Percentiles rank a stretch among this genome's conserved stretches.
These are phyloP conservation scores for Colletotrichum karsti DNA, from an alignment of 2,329 filamentous ascomycete genomes.

Conservation along the genomic window DNA sequence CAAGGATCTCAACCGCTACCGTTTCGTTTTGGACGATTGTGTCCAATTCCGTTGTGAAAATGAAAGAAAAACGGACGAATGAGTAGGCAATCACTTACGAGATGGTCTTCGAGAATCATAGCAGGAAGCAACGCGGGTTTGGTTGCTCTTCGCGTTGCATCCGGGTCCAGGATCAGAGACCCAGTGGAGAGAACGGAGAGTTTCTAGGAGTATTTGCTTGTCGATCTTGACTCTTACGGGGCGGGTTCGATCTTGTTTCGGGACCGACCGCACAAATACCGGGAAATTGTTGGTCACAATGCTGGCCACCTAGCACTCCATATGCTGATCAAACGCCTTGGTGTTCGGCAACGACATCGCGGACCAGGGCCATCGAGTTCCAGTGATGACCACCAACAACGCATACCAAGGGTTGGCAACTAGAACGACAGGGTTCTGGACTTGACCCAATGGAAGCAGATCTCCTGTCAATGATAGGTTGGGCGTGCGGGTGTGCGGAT, in stretches of 20 bases:
- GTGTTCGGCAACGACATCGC: background rate
- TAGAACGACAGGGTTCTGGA: background rate
- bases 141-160: background rate
- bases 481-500: background rate
- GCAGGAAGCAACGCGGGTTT: background rate
- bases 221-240: conserved; percentile 9
- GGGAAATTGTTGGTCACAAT: conserved; percentile 4
- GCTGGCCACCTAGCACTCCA: conserved; percentile 21
- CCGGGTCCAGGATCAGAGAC: background rate
- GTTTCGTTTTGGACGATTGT: background rate
- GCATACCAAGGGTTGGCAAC: conserved; percentile 7
- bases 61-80: background rate
- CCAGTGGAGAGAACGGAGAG: background rate
- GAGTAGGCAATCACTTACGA: background rate
- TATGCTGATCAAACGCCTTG: background rate
- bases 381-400: background rate
- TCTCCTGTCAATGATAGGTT: background rate
- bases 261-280: conserved; percentile 20
- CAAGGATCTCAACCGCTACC: background rate
- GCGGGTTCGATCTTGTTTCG: conserved; percentile 3
- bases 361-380: background rate
- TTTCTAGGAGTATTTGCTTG: background rate
- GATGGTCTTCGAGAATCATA: background rate
- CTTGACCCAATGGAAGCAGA: background rate
- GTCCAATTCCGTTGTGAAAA: background rate